phyloP scores from a whole-genome alignment of 2,329 filamentous ascomycete species.

The Ambrosiella beaveri region DNA sequence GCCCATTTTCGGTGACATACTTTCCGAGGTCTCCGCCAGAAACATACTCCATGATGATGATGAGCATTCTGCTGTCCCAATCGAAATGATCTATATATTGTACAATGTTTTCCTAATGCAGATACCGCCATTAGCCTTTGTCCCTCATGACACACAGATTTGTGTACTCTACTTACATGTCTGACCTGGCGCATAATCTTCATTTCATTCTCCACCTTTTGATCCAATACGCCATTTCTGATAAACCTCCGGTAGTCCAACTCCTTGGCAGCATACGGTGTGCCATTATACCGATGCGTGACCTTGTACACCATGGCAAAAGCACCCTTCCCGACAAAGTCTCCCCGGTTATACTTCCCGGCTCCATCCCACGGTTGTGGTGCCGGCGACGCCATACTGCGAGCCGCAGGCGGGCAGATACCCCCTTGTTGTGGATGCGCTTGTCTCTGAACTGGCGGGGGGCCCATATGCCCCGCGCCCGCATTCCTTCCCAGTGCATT shows the following conservation, averaged over 20 bases:
- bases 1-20: slow-evolving; percentile 43
- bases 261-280: slow-evolving; percentile 80
- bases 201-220: slow-evolving; percentile 94
- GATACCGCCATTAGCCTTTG: slow-evolving; percentile 28
- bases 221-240: slow-evolving; percentile 77
- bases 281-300: slow-evolving; percentile 67
- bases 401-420: background rate
- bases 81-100: slow-evolving; percentile 81
- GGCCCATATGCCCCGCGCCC: background rate
- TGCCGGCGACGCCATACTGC: background rate
- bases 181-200: slow-evolving; percentile 76
- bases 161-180: slow-evolving; percentile 42
- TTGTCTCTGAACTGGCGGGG: background rate
- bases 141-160: background rate
- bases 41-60: slow-evolving; percentile 94
- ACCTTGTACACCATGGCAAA: slow-evolving; percentile 90
- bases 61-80: slow-evolving; percentile 64
- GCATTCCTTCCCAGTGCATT: background rate
- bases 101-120: slow-evolving; percentile 49
- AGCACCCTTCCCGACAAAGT: slow-evolving; percentile 74
- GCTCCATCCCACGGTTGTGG: slow-evolving; percentile 56
- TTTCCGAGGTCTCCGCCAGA: slow-evolving; percentile 66
- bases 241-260: slow-evolving; percentile 85
- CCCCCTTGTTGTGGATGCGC: background rate
- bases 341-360: slow-evolving; percentile 64